Percentiles rank a stretch among this genome's conserved stretches.
These are phyloP conservation scores for Carex kokanica DNA, from an alignment of 176 grass and related monocot genomes.

Conservation along the genomic window DNA sequence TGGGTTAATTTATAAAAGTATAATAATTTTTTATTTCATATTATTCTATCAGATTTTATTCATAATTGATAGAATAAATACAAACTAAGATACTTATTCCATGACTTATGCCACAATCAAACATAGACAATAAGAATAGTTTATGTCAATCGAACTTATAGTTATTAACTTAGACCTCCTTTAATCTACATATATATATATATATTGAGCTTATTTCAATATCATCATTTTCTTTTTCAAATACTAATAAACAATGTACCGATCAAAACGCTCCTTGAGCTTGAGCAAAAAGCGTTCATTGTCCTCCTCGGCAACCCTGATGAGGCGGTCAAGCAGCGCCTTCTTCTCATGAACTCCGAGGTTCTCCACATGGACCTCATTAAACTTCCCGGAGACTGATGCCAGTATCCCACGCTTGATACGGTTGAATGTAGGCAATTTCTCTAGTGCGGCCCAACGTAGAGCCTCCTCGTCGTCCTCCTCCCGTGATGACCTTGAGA, in stretches of 20 bases:
- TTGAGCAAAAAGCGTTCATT: slow-evolving; percentile 77
- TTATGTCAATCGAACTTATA: too few relatives aligned
- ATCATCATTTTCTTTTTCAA: too few relatives aligned
- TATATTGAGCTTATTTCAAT: too few relatives aligned
- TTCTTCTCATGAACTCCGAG: slow-evolving; percentile 40
- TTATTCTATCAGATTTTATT: too few relatives aligned
- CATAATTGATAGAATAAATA: too few relatives aligned
- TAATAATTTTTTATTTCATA: too few relatives aligned
- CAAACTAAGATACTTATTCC: too few relatives aligned
- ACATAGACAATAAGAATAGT: too few relatives aligned
- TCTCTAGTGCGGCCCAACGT: slow-evolving; percentile 83
- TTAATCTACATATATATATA: too few relatives aligned
- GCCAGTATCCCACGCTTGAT: slow-evolving; percentile 60
- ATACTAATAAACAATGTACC: neutral
- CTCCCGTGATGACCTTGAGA: slow-evolving; percentile 61
- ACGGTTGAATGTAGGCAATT: slow-evolving; percentile 70
- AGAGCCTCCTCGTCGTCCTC: slow-evolving; percentile 91
- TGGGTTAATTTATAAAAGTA: too few relatives aligned
- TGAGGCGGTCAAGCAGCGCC: slow-evolving; percentile 50
- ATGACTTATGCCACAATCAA: too few relatives aligned
- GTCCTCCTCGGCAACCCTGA: slow-evolving; percentile 79
- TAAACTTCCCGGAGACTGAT: slow-evolving; percentile 22
- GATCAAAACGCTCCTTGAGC: slow-evolving; percentile 51
- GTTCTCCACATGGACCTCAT: slow-evolving; percentile 58
- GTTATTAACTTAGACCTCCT: too few relatives aligned